Evolutionary conservation across 202 grass and related monocot species (phyloP).

Genomic region (Cymbopogon flexuosus): DNA sequence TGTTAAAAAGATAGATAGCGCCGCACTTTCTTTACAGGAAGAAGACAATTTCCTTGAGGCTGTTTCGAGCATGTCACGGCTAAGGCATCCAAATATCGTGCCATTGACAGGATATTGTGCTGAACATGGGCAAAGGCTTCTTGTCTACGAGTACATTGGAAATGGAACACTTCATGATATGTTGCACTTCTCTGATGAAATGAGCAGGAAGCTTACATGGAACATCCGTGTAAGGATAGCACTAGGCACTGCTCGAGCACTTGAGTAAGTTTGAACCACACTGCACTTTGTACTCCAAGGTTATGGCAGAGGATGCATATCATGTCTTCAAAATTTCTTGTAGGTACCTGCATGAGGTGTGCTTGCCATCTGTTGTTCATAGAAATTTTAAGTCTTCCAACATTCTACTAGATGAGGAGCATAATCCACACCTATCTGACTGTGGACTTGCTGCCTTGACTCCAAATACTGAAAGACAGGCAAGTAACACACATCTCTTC

Average conservation of each 20-base stretch:
- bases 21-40: slow-evolving; percentile 77
- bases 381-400: slow-evolving; percentile 94
- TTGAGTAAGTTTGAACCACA: slow-evolving; percentile 68
- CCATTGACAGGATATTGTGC: slow-evolving; percentile 80
- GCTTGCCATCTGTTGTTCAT: slow-evolving; percentile 85
- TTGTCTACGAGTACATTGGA: slow-evolving; percentile 82
- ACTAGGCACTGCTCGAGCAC: slow-evolving; percentile 76
- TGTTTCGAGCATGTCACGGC: slow-evolving; percentile 83
- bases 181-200: slow-evolving; percentile 78
- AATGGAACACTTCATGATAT: slow-evolving; percentile 82
- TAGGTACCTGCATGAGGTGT: slow-evolving; percentile 98
- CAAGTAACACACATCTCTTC: slow-evolving; percentile 25
- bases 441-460: slow-evolving; percentile 86
- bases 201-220: slow-evolving; percentile 78
- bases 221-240: slow-evolving; percentile 78
- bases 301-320: not conserved
- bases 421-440: slow-evolving; percentile 91
- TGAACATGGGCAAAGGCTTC: slow-evolving; percentile 85
- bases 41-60: slow-evolving; percentile 92
- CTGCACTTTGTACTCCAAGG: not conserved
- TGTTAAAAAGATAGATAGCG: slow-evolving; percentile 91
- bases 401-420: slow-evolving; percentile 89
- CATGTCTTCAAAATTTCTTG: not conserved
- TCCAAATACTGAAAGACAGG: slow-evolving; percentile 88
- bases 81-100: slow-evolving; percentile 93